A percentile compares a stretch with the other conserved stretches of the same genome.
Conservation (phyloP, 2,329 filamentous ascomycete genomes). For the Teratosphaeriaceae sp. region DNA sequence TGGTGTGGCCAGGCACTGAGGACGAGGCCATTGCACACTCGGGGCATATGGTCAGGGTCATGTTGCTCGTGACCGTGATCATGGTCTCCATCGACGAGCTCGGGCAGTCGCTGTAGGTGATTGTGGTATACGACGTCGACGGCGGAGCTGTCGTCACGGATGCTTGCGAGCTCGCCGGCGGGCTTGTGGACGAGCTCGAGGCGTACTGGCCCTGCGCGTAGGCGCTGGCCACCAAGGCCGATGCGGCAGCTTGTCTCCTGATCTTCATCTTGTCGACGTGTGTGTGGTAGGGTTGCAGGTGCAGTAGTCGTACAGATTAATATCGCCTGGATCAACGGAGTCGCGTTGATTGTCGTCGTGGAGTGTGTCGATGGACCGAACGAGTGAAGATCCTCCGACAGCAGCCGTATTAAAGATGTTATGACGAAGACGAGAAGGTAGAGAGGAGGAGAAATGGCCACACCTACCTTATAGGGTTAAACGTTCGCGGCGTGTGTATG, state of each 20-base stretch:
- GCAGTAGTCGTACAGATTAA: slow-evolving; percentile 8
- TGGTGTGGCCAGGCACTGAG: slow-evolving; percentile 24
- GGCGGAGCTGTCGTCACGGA: slow-evolving; percentile 8
- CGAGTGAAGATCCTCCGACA: slow-evolving; percentile 25
- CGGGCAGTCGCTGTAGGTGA: slow-evolving; percentile 29
- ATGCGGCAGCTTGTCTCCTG: slow-evolving; percentile 16
- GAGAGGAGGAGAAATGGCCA: slow-evolving; percentile 7
- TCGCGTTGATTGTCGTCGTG: no score
- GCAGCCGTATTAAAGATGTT: slow-evolving; percentile 17
- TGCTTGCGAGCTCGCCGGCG: no score
- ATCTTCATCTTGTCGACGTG: slow-evolving; percentile 21
- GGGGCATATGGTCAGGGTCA: no score
- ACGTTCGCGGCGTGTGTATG: slow-evolving; percentile 20
- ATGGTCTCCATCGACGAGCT: slow-evolving; percentile 23
- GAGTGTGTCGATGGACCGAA: slow-evolving; percentile 22
- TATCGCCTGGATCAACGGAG: no score
- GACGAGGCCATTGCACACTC: slow-evolving; percentile 20
- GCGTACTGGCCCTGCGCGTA: slow-evolving; percentile 18
- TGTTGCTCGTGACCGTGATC: no score
- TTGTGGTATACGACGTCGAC: slow-evolving; percentile 25
- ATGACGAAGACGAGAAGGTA: slow-evolving; percentile 15
- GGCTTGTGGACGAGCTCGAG: slow-evolving; percentile 8
- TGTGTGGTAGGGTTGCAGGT: slow-evolving; percentile 1
- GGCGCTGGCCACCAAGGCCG: slow-evolving; percentile 18
- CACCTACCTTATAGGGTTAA: slow-evolving; percentile 21